phyloP scores from a whole-genome alignment of 1,284 basidiomycete species.

The Exobasidium rhododendri region DNA sequence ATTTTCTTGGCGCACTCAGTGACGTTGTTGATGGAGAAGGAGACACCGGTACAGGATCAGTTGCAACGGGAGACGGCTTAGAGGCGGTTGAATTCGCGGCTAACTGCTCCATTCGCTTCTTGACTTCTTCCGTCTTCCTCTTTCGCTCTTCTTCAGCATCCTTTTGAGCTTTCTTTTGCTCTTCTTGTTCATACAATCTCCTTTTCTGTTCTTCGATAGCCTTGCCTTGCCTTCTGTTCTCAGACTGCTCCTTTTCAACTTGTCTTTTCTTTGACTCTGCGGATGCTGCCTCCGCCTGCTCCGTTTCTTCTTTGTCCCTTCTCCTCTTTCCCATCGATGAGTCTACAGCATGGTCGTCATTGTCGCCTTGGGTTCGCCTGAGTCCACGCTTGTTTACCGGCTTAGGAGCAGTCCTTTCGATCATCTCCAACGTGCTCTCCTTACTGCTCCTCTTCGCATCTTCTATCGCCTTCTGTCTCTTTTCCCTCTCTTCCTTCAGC shows the following conservation, averaged over 20 bases:
- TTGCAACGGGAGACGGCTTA: slow-evolving; percentile 1
- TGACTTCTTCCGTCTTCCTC: slow-evolving; percentile 34
- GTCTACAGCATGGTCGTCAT: slow-evolving; percentile 9
- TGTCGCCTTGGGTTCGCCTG: slow-evolving; percentile 6
- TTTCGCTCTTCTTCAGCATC: slow-evolving; percentile 5
- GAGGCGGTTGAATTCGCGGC: slow-evolving; percentile 10
- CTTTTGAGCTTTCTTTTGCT: slow-evolving; percentile 8
- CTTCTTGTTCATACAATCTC: slow-evolving; percentile 25
- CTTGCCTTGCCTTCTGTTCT: background rate
- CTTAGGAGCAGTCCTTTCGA: slow-evolving; percentile 10
- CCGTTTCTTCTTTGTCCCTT: slow-evolving; percentile 1
- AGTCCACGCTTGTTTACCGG: background rate
- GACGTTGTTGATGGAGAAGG: slow-evolving; percentile 19
- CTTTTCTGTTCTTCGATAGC: slow-evolving; percentile 20
- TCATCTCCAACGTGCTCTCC: slow-evolving; percentile 10
- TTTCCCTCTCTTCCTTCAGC: slow-evolving; percentile 12
- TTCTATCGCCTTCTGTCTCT: background rate
- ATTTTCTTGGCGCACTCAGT: slow-evolving; percentile 19
- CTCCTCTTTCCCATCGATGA: background rate
- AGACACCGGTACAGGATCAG: slow-evolving; percentile 22
- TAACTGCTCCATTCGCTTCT: slow-evolving; percentile 33
- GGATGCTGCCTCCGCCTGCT: slow-evolving; percentile 26
- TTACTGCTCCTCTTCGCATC: slow-evolving; percentile 5
- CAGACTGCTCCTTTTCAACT: slow-evolving; percentile 12
- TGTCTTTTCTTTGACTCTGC: slow-evolving; percentile 29